Evolutionary conservation across 768 basidiomycete genomes (phyloP).

Genomic region (Rhodotorula sphaerocarpa): DNA sequence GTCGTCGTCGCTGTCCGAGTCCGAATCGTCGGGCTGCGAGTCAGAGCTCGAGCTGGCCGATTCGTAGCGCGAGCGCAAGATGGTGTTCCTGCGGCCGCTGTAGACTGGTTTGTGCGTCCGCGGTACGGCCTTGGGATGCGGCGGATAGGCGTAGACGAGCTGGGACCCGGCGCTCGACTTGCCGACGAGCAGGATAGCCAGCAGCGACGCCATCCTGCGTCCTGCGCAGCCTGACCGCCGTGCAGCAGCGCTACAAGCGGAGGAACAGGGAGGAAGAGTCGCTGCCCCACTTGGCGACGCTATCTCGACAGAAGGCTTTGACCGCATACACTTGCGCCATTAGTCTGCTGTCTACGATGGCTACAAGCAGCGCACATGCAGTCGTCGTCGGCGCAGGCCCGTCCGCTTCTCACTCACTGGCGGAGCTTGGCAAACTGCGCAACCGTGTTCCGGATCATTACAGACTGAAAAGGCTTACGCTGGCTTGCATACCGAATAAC

Average conservation of each 20-base stretch:
- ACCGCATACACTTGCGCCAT: neutral
- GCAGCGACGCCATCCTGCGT: slow-evolving; percentile 29
- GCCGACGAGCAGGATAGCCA: slow-evolving; percentile 36
- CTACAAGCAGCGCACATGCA: slow-evolving; percentile 16
- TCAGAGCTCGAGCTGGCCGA: slow-evolving; percentile 1
- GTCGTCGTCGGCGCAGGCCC: slow-evolving; percentile 48
- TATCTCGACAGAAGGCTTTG: neutral
- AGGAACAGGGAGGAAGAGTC: too few species aligned
- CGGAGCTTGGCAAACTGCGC: too few species aligned
- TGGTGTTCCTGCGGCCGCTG: slow-evolving; percentile 16
- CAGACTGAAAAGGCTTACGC: too few species aligned
- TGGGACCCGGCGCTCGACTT: slow-evolving; percentile 26
- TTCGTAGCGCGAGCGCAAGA: slow-evolving; percentile 6
- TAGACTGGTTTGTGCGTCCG: slow-evolving; percentile 37
- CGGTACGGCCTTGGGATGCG: slow-evolving; percentile 29
- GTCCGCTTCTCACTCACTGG: too few species aligned
- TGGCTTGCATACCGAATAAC: too few species aligned
- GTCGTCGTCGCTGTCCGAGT: neutral
- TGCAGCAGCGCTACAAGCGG: neutral
- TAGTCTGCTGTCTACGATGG: neutral
- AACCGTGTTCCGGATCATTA: too few species aligned
- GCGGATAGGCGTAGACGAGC: slow-evolving; percentile 38
- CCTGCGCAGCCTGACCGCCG: too few species aligned
- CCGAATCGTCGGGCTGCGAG: slow-evolving; percentile 4
- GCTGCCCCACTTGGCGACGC: neutral